Evolutionary conservation across 306 rosid species (phyloP).

Genomic region (Malus sieversii): DNA sequence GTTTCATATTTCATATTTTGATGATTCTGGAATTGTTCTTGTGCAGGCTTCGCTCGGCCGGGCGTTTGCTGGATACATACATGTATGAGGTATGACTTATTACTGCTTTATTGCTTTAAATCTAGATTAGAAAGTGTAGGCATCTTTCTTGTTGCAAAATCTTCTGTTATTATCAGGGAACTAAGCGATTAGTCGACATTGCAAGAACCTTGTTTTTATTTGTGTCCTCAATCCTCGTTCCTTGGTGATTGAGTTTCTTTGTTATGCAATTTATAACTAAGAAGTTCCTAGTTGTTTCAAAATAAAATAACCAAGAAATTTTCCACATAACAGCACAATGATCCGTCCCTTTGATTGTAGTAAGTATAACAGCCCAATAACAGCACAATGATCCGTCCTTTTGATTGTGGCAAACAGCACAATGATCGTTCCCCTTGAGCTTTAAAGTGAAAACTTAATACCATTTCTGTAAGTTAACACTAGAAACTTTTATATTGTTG

Average conservation of each 20-base stretch:
- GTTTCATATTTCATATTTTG: not conserved
- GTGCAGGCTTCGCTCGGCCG: slow-evolving; percentile 66
- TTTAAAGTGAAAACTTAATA: not conserved
- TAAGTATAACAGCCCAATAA: not conserved
- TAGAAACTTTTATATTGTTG: not conserved
- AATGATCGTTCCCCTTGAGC: not conserved
- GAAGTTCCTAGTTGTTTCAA: not conserved
- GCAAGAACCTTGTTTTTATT: not conserved
- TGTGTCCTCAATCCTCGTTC: not conserved
- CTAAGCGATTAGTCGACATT: not conserved
- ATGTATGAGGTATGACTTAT: slow-evolving; percentile 47
- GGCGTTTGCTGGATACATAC: slow-evolving; percentile 62
- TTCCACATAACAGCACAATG: too few relatives aligned
- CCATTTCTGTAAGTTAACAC: not conserved
- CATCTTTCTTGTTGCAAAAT: not conserved
- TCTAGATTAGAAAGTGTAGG: not conserved
- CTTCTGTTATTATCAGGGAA: not conserved
- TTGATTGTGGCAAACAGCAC: not conserved
- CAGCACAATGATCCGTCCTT: too few relatives aligned
- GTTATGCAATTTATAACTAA: too few relatives aligned
- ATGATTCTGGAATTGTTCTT: not conserved
- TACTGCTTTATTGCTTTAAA: not conserved
- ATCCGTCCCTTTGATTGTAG: not conserved
- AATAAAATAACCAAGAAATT: not conserved
- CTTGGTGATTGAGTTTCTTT: not conserved